A percentile compares a stretch with the other conserved stretches of the same genome.
phyloP scores from a whole-genome alignment of 116 monocot genomes.

The Trichopus zeylanicus region DNA sequence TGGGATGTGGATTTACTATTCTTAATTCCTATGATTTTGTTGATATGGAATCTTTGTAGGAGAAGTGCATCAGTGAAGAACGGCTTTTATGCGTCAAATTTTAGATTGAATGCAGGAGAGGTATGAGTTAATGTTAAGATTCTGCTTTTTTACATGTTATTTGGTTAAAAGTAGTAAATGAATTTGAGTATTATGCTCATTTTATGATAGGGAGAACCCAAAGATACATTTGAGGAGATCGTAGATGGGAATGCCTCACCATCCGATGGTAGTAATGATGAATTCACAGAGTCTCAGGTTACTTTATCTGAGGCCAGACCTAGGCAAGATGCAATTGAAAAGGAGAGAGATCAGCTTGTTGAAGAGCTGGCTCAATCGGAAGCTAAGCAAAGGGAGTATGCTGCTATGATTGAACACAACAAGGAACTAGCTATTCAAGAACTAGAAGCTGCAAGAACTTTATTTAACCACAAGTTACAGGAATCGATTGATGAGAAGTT shows the following conservation, averaged over 20 bases:
- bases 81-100: not conserved
- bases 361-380: constrained; percentile 15
- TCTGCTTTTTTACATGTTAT: not conserved
- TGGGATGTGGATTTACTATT: not conserved
- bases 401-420: constrained; percentile 14
- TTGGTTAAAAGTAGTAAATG: not conserved
- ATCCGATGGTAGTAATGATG: not conserved
- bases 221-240: not conserved
- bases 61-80: not conserved
- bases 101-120: not conserved
- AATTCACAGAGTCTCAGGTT: not conserved
- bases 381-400: constrained; percentile 17
- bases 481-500: constrained; percentile 13
- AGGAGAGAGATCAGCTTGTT: constrained; percentile 14
- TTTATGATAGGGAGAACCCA: not conserved
- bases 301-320: constrained; percentile 11
- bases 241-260: not conserved
- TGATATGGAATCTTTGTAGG: not conserved
- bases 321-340: not conserved
- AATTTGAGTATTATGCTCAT: not conserved
- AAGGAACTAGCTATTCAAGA: constrained; percentile 13
- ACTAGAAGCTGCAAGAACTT: constrained; percentile 17
- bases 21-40: not conserved
- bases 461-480: constrained; percentile 10
- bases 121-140: not conserved